Evolutionary conservation across 1,284 basidiomycete species (phyloP), one percentile per base, ranked within the genome.

Genomic region (Flammula alnicola): DNA sequence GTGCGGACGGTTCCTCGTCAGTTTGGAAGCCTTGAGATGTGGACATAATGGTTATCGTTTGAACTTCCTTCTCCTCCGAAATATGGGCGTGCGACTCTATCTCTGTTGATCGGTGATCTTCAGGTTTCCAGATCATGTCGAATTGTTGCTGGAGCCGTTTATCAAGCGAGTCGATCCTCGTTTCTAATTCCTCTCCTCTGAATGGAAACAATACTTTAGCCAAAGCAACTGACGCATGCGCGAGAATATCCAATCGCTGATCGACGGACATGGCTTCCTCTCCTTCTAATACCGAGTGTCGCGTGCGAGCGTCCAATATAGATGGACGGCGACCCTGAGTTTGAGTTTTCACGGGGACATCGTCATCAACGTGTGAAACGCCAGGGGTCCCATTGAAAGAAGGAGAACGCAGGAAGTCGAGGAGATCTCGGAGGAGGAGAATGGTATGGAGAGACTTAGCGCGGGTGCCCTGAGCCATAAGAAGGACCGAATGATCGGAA

Each of bases 181-280:
- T 44, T 22, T 49, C 47, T 10, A 57, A 32, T 27, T 59, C 55
- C 19, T 37, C 40, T 25, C 57, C 55, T 17, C 51, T 47, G 44
- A 41, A 57, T n/a, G 43, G 47, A 19, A 46, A 47, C 4, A 49
- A 32, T 9, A 50, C 44, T 35, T 54, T 53, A 27, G 55, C 51
- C 20, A 59, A 16, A 23, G 49, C 52, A 17, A 51, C 51, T 6
- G 57, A 56, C 9, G 51, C 54, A 11, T 55, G 47, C 3, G 47
- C 54, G 11, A 59, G 53, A 17, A 57, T 49, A 22, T 55, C 55
- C 4, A 57, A 30, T 2, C 54, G 55, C 17, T 57, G 53, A 20
- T 54, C 55, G 12, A 54, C 47, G 3, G 49, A 47, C 43, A 54
- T 49, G 6, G 37, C 19, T 16, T 51, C 51, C 23, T 51, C 50